These are phyloP conservation scores for Hymenoscyphus linearis DNA, from an alignment of 2,329 filamentous ascomycete species.

Conservation along the genomic window DNA sequence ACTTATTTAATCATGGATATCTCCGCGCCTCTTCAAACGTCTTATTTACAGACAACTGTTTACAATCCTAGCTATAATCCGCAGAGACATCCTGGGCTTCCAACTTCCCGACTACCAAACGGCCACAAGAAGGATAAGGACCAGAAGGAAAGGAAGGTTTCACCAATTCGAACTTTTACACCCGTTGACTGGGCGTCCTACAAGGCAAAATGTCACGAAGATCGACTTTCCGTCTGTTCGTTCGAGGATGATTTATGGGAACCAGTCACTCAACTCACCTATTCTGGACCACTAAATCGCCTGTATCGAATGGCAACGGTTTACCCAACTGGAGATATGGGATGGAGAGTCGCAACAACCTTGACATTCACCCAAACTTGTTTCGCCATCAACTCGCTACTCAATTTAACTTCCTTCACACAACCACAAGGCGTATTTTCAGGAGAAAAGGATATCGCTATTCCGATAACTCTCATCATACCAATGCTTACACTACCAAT, in stretches of 20 bases:
- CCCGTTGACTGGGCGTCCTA: background rate
- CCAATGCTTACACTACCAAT: background rate
- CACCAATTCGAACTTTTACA: background rate
- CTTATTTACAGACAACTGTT: background rate
- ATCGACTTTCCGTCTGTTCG: background rate
- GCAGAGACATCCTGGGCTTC: background rate
- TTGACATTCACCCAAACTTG: slow-evolving; percentile 1
- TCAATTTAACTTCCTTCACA: background rate
- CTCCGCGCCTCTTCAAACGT: background rate
- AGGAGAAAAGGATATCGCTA: background rate
- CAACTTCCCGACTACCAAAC: background rate
- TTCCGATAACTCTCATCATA: background rate
- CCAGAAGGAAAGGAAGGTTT: background rate
- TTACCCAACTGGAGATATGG: slow-evolving; percentile 3
- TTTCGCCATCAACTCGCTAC: slow-evolving; percentile 1
- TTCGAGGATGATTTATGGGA: background rate
- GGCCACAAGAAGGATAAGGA: background rate
- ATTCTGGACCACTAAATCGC: background rate
- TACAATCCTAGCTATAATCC: background rate
- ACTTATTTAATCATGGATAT: background rate
- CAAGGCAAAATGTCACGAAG: slow-evolving; percentile 4
- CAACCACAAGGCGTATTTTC: background rate
- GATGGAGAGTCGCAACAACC: slow-evolving; percentile 2
- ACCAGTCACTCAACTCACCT: background rate
- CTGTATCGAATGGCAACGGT: slow-evolving; percentile 3